Evolutionary conservation across 495 filamentous ascomycete species (phyloP).

Genomic region (Xylaria sp.): DNA sequence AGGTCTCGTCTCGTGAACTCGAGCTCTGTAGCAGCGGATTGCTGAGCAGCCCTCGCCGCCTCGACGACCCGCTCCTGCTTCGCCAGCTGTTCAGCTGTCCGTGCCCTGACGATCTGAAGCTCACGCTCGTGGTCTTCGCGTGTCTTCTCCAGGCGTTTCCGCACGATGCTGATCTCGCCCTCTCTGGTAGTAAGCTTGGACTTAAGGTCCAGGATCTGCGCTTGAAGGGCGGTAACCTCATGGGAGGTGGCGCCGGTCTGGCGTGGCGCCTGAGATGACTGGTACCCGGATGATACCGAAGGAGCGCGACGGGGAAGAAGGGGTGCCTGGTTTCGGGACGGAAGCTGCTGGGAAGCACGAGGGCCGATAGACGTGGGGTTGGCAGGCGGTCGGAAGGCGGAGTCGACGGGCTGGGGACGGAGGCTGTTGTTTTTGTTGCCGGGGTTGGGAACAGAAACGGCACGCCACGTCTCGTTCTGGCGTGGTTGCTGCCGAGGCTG

Average conservation of each 20-base stretch:
- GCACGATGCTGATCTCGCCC: conserved; percentile 60
- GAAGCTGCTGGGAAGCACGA: conserved; percentile 39
- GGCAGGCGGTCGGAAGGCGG: conserved; percentile 23
- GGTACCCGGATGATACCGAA: conserved; percentile 35
- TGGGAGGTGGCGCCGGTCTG: conserved; percentile 28
- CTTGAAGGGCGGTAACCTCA: conserved; percentile 36
- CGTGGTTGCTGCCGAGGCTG: conserved; percentile 29
- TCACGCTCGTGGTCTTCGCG: conserved; percentile 54
- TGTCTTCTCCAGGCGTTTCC: conserved; percentile 57
- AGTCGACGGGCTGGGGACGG: conserved; percentile 29
- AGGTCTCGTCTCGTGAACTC: conserved; percentile 61
- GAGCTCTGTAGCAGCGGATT: conserved; percentile 55
- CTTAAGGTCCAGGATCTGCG: conserved; percentile 47
- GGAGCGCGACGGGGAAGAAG: conserved; percentile 36
- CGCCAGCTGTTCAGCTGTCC: conserved; percentile 53
- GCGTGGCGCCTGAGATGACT: conserved; percentile 38
- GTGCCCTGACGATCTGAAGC: conserved; percentile 51
- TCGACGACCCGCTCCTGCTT: conserved; percentile 56
- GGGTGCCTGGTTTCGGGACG: conserved; percentile 28
- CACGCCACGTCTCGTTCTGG: conserved; percentile 27
- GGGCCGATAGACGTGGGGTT: conserved; percentile 20
- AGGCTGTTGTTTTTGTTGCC: conserved; percentile 27
- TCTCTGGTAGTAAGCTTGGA: conserved; percentile 51
- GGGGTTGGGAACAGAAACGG: conserved; percentile 31
- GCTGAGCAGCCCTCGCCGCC: conserved; percentile 52